Evolutionary conservation across 768 basidiomycete genomes (phyloP).

Genomic region (Paxillus involutus): DNA sequence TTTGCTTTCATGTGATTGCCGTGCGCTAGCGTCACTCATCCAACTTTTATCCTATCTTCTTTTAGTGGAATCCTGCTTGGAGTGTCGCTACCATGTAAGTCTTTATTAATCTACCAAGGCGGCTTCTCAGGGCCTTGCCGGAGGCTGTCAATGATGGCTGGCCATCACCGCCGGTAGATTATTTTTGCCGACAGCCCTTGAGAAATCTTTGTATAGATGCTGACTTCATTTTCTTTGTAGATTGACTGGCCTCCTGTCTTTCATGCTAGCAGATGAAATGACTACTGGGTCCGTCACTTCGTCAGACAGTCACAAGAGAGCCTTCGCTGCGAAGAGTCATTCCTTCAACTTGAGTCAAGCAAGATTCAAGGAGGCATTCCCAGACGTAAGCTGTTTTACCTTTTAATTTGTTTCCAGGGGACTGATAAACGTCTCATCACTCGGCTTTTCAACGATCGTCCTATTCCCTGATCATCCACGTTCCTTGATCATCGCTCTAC

Average conservation of each 20-base stretch:
- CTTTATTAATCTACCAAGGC: constrained; percentile 1
- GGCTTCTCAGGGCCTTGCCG: constrained; percentile 4
- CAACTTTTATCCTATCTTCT: neutral
- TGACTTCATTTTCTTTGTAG: constrained; percentile 40
- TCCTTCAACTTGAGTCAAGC: constrained; percentile 79
- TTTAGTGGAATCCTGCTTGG: constrained; percentile 94
- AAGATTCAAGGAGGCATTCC: constrained; percentile 85
- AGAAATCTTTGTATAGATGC: neutral
- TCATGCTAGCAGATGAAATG: constrained; percentile 96
- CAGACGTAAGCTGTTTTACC: constrained; percentile 62
- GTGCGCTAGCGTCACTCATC: constrained; percentile 4
- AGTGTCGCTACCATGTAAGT: constrained; percentile 91
- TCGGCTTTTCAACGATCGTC: constrained; percentile 17
- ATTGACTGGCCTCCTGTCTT: constrained; percentile 88
- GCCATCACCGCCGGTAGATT: constrained; percentile 6
- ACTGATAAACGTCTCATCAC: constrained; percentile 21
- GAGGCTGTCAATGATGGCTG: constrained; percentile 11
- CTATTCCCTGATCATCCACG: constrained; percentile 2
- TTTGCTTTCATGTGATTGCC: constrained; percentile 16
- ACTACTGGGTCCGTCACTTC: constrained; percentile 91
- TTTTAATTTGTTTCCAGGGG: constrained; percentile 17
- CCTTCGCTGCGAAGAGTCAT: constrained; percentile 79
- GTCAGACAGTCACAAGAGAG: constrained; percentile 73
- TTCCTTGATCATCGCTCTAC: constrained; percentile 16
- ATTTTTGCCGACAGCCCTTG: constrained; percentile 10